Percentiles rank a stretch among this genome's conserved stretches.
Conservation (phyloP, 345 rosid species). For the Lepidium aucheri region DNA sequence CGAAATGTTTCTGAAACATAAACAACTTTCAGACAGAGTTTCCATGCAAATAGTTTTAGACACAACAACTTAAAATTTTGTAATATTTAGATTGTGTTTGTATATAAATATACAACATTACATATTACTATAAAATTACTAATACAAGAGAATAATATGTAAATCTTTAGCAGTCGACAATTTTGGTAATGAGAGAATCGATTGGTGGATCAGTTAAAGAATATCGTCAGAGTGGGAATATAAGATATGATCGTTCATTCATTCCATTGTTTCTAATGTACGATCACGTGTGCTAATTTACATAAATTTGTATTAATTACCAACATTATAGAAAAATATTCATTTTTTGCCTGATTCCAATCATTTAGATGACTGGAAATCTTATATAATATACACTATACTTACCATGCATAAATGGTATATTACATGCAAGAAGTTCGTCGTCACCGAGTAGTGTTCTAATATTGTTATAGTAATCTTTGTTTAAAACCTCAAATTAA, state of each 20-base stretch:
- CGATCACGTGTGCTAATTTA: slow-evolving; percentile 27
- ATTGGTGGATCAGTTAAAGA: slow-evolving; percentile 27
- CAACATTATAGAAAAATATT: background rate
- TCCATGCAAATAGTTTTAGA: too few relatives aligned
- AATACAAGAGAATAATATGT: background rate
- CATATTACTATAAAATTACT: background rate
- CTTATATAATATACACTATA: background rate
- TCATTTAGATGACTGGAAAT: background rate
- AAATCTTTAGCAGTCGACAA: slow-evolving; percentile 15
- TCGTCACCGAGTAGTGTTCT: background rate
- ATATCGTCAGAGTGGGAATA: slow-evolving; percentile 28
- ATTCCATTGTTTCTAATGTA: slow-evolving; percentile 4
- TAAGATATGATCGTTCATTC: slow-evolving; percentile 22
- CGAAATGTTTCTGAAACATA: too few relatives aligned
- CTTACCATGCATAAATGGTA: background rate
- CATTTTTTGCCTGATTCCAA: background rate
- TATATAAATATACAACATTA: background rate
- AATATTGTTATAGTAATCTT: background rate
- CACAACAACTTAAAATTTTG: background rate
- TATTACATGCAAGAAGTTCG: background rate
- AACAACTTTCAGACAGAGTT: too few relatives aligned
- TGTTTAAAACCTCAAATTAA: background rate
- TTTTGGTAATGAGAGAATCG: slow-evolving; percentile 21
- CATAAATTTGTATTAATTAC: background rate
- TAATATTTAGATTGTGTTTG: background rate